Evolutionary conservation across 2,329 filamentous ascomycete genomes (phyloP), one percentile per base, ranked within the genome.

Genomic region (Aspergillus bombycis): DNA sequence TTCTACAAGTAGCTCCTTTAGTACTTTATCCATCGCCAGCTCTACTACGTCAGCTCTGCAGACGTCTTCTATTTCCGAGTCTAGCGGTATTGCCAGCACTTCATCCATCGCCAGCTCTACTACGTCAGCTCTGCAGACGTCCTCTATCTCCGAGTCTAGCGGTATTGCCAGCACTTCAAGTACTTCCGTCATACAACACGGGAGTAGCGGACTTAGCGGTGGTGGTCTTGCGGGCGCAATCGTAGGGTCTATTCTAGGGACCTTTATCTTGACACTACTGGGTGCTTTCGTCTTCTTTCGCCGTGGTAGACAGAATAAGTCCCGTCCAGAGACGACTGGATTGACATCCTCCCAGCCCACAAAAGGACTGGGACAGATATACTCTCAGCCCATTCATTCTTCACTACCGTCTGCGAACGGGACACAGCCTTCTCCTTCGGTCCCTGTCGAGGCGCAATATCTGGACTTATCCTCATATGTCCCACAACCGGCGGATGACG

Each of bases 401-500:
- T 54, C 36, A 19, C 16, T 8, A 12, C 36, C n/a, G 3, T 23
- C 43, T n/a, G n/a, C 21, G 23, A 9, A 53, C 23, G 53, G 38
- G 45, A 26, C 16, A 16, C 23, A 55, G 21, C 5, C 21, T 16
- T 23, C 50, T 28, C 16, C 34, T 28, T 60, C 46, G 1, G 34
- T 54, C n/a, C 36, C 58, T 12, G 21, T 34, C 11, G 58, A 36
- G 36, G 4, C 32, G 9, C 50, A 34, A 34, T 34, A 23, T 26
- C 28, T 34, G 48, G 46, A 46, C 60, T 63, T 60, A 32, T 38
- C 57, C 21, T 36, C 57, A 8, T 67, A 71, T 46, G 67, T 73
- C 11, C 73, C 76, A 5, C 68, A 72, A 19, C 69, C 73, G 9
- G 71, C 72, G 2, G 77, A 77, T 43, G 76, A 78, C 55, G 63